Evolutionary conservation across 2,329 filamentous ascomycete genomes (phyloP), one percentile per base, ranked within the genome.

Genomic region (Escovopsis sp.): DNA sequence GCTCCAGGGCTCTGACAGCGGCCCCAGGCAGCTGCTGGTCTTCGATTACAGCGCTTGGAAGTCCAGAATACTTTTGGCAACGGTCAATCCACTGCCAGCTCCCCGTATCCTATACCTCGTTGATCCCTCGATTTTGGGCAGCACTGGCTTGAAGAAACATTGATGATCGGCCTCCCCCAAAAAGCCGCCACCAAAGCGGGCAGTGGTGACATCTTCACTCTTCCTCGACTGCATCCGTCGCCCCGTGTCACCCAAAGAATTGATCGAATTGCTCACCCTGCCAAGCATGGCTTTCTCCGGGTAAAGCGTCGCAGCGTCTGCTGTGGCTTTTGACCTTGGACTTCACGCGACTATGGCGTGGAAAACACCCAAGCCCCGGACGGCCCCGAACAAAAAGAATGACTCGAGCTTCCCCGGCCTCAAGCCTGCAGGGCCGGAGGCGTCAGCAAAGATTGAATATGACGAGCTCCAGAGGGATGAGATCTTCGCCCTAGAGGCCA

Each of bases 391-490:
- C 47, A 62, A 62, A 50, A 55, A 52, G 38, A 62, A 64, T 48
- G 61, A 70, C 53, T 58, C 68, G 54, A 71, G 60, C 53, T 72
- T 72, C 50, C 68, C 72, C 44, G 71, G 67, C 47, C 65, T 73
- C 49, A 64, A 63, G 50, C 59, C 64, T 48, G 54, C 58, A 44
- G 62, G 62, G 50, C 57, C 63, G 45, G 58, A 66, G 44, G 51
- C 62, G 38, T 55, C 57, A 35, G 55, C 62, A 39, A 73, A 66
- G 50, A 71, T 72, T 13, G 67, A 87, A 55, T 94, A 95, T 64
- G 76, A 79, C 49, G 82, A 93, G 62, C 77, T 84, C 30, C 91
- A 96, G 63, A 71, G 82, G 53, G 84, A 94, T 57, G 91, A 96
- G 64, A 71, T 94, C 43, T 75, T 91, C 57, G 89, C 79, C 36